Evolutionary conservation across 208 protist species (phyloP), one percentile per base, ranked within the genome.

Genomic region (Acanthamoeba sp.): DNA sequence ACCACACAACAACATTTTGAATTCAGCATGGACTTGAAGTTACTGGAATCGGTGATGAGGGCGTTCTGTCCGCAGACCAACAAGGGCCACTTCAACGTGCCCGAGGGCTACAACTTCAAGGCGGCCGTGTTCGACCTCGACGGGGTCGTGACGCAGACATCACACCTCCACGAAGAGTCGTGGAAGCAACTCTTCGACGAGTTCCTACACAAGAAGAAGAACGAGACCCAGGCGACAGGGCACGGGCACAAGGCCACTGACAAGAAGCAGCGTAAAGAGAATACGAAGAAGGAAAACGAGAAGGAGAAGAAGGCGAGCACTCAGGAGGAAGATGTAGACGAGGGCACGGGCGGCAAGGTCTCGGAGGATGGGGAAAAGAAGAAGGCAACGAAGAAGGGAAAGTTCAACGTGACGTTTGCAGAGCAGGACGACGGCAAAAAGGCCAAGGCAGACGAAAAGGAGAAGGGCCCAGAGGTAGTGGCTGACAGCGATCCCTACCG

Each of bases 121-220:
- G 91, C 24, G n/a, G 71, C 52, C 64, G 59, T 94, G 50, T 94
- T 94, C 64, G 91, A 94, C 57, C 91, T 94, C 29, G 91, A 94
- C 59, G 91, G 91, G 16, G 91, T 94, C 18, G 80, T 94, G 32
- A 94, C 91, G 14, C 45, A 84, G n/a, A 94, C 73, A 20, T 14
- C 91, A 9, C 34, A 38, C 48, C 45, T 94, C 16, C 91, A 94
- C 66, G 32, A 42, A 24, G 64, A 48, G 32, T n/a, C 91, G 6
- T 94, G 91, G 91, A 84, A 84, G 91, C 29, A 84, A 18, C 57
- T 94, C 27, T 94, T 94, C 64, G 91, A 94, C 38, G 91, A 80
- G 10, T 94, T 94, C 38, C 42, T 94, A 10, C 34, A 84, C 36
- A 66, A 84, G 91, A 76, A 84, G 91, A 38, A 55, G 42, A 85